These are phyloP conservation scores for Barnettozyma siamensis DNA, from an alignment of 805 yeast species.

Conservation along the genomic window DNA sequence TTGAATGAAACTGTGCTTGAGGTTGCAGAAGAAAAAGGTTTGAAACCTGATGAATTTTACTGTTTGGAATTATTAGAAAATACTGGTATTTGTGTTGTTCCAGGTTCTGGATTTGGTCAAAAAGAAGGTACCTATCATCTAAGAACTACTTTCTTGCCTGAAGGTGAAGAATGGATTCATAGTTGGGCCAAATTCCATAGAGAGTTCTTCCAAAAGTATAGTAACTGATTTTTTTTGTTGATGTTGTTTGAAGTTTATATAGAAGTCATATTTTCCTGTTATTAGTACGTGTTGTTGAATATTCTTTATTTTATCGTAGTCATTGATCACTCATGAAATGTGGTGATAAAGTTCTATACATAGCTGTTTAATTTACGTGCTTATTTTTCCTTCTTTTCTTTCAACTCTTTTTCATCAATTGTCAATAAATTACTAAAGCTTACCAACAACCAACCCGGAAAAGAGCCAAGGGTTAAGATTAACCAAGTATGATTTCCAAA, in stretches of 20 bases:
- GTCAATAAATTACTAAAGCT: conserved; percentile 22
- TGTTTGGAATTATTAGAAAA: conserved; percentile 75
- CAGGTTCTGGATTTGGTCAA: conserved; percentile 97
- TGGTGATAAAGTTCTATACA: too few relatives aligned
- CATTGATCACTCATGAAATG: too few relatives aligned
- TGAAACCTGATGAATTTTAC: conserved; percentile 81
- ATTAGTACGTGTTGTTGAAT: too few relatives aligned
- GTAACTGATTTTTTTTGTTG: not conserved
- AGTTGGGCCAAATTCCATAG: conserved; percentile 76
- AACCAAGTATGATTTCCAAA: conserved; percentile 86
- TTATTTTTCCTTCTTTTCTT: conserved; percentile 8
- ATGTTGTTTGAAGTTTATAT: too few relatives aligned
- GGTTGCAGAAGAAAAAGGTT: conserved; percentile 49
- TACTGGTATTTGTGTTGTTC: conserved; percentile 96
- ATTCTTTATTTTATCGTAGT: too few relatives aligned
- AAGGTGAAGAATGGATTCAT: conserved; percentile 85
- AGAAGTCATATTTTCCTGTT: not conserved
- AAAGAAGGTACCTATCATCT: conserved; percentile 83
- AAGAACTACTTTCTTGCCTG: conserved; percentile 95
- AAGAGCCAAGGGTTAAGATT: conserved; percentile 68
- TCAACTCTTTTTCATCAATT: not conserved
- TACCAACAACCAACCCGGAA: conserved; percentile 67
- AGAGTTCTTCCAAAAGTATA: conserved; percentile 42
- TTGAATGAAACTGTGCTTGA: conserved; percentile 59
- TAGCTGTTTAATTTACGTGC: not conserved